phyloP scores from a whole-genome alignment of 257 asterid species.

The Nicotiana noctiflora region DNA sequence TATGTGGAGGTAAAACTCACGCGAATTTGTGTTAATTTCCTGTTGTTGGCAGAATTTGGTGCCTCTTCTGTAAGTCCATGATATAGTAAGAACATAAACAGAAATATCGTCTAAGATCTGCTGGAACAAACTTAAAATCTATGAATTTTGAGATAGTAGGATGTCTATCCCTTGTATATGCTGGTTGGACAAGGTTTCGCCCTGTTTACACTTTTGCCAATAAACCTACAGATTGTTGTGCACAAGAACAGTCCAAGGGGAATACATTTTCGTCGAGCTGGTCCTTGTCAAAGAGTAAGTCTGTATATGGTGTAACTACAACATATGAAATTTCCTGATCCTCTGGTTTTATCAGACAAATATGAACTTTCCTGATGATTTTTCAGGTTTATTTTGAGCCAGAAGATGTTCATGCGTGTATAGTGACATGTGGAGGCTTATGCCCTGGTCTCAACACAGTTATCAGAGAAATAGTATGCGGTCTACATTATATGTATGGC shows the following conservation, averaged over 20 bases:
- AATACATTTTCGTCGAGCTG: conserved; percentile 88
- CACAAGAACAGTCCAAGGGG: conserved; percentile 80
- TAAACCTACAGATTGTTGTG: conserved; percentile 49
- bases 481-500: conserved; percentile 77
- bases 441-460: conserved; percentile 96
- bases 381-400: conserved; percentile 74
- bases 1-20: background rate
- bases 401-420: conserved; percentile 83
- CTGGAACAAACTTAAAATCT: background rate
- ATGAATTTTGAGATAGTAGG: conserved; percentile 4
- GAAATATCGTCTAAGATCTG: background rate
- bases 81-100: background rate
- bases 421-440: conserved; percentile 91
- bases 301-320: background rate
- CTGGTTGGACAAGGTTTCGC: background rate
- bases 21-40: background rate
- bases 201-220: background rate
- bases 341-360: background rate
- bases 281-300: conserved; percentile 80
- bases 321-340: background rate
- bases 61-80: background rate
- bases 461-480: conserved; percentile 82
- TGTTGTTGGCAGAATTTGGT: background rate
- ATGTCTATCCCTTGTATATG: background rate
- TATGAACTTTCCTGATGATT: background rate